Conservation (phyloP, 495 filamentous ascomycete species). For the Podospora fimiseda region DNA sequence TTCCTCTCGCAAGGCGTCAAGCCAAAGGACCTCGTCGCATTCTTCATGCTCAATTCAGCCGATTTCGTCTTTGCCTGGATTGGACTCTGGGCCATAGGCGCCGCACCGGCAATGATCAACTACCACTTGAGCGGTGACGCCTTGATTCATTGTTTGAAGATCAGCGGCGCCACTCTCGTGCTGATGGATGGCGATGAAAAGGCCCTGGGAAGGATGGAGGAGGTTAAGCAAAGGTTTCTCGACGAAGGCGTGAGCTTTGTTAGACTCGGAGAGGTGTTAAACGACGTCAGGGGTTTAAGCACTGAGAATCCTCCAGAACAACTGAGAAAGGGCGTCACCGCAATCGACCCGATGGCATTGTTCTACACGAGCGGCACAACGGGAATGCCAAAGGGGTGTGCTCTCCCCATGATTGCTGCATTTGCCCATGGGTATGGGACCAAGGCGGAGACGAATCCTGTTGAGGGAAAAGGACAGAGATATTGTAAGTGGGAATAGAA, state of each 20-base stretch:
- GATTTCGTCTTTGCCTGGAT: conserved; percentile 58
- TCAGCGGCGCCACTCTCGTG: conserved; percentile 51
- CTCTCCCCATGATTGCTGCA: conserved; percentile 41
- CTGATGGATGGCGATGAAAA: conserved; percentile 59
- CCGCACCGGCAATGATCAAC: conserved; percentile 53
- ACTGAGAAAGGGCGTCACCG: conserved; percentile 40
- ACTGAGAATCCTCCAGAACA: conserved; percentile 26
- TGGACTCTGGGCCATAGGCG: conserved; percentile 42
- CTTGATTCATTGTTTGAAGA: conserved; percentile 61
- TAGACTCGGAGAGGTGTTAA: conserved; percentile 40
- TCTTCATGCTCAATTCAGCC: conserved; percentile 62
- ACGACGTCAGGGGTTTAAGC: background rate
- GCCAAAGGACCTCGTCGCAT: conserved; percentile 59
- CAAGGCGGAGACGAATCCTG: conserved; percentile 13
- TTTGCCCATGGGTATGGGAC: conserved; percentile 24
- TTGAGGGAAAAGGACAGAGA: conserved; percentile 8
- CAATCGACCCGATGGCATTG: conserved; percentile 49
- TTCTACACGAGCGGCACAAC: conserved; percentile 63
- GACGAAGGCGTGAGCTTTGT: too few species aligned
- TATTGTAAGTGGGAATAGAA: conserved; percentile 15
- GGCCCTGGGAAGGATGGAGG: conserved; percentile 51
- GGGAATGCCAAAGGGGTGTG: conserved; percentile 44
- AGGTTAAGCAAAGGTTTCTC: conserved; percentile 32
- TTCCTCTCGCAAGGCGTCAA: conserved; percentile 54
- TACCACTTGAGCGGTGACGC: conserved; percentile 48